Percentiles rank a stretch among this genome's conserved stretches.
These are phyloP conservation scores for Xylaria polymorpha DNA, from an alignment of 2,329 filamentous ascomycete genomes.

Conservation along the genomic window DNA sequence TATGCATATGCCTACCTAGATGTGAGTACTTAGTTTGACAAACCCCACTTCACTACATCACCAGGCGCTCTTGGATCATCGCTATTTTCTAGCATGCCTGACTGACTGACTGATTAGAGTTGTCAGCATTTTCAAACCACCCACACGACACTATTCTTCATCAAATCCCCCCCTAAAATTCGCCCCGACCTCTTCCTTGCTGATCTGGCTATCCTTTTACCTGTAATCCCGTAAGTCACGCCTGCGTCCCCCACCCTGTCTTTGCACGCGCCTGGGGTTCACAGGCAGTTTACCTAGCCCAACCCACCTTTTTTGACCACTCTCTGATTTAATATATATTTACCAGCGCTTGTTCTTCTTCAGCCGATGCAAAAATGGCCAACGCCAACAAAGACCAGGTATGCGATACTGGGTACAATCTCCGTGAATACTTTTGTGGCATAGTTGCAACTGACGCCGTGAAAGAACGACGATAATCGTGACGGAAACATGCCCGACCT, in stretches of 20 bases:
- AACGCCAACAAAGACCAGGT: conserved; percentile 47
- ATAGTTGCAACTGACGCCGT: conserved; percentile 21
- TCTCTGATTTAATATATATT: conserved; percentile 21
- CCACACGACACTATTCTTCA: conserved; percentile 33
- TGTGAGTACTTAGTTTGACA: conserved; percentile 25
- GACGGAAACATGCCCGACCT: conserved; percentile 68
- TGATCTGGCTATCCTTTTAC: conserved; percentile 20
- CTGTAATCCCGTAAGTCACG: conserved; percentile 23
- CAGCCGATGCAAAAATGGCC: conserved; percentile 40
- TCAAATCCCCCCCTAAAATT: conserved; percentile 25
- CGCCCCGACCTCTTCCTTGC: conserved; percentile 20
- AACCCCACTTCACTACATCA: conserved; percentile 39
- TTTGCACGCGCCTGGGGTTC: conserved; percentile 14
- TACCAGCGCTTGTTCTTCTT: conserved; percentile 25
- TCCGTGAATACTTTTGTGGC: background rate
- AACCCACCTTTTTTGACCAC: conserved; percentile 16
- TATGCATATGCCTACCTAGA: conserved; percentile 16
- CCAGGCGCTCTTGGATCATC: conserved; percentile 33
- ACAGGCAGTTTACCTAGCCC: conserved; percentile 18
- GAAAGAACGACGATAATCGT: conserved; percentile 61
- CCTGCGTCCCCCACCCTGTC: conserved; percentile 15
- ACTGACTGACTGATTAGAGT: conserved; percentile 36
- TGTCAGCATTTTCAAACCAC: conserved; percentile 34
- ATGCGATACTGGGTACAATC: conserved; percentile 36
- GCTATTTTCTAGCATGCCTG: conserved; percentile 36